Evolutionary conservation across 805 yeast species (phyloP).

Genomic region (Candida succiphila): DNA sequence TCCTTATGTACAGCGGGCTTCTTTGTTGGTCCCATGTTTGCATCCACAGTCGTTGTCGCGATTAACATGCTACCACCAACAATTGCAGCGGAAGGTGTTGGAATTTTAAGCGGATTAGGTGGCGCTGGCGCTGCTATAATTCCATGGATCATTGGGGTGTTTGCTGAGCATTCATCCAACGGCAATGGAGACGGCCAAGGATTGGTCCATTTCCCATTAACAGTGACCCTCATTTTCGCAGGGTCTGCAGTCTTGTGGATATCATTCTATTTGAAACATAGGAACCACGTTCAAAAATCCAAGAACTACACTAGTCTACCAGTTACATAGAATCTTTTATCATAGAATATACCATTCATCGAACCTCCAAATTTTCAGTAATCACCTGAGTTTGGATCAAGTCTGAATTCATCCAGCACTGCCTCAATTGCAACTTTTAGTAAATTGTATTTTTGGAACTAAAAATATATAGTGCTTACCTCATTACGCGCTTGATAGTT

Average conservation of each 20-base stretch:
- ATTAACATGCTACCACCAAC: conserved; percentile 51
- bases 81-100: conserved; percentile 57
- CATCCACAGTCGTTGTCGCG: conserved; percentile 60
- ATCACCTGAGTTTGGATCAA: too few species aligned
- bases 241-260: conserved; percentile 18
- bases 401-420: too few species aligned
- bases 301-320: too few species aligned
- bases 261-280: conserved; percentile 12
- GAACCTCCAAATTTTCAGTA: too few species aligned
- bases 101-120: conserved; percentile 69
- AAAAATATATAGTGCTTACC: too few species aligned
- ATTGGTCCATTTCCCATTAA: conserved; percentile 19
- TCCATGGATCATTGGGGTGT: conserved; percentile 54
- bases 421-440: too few species aligned
- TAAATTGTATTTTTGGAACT: too few species aligned
- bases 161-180: conserved; percentile 21
- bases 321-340: too few species aligned
- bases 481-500: too few species aligned
- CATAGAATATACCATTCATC: too few species aligned
- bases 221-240: conserved; percentile 12
- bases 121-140: conserved; percentile 76
- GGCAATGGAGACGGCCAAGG: conserved; percentile 19
- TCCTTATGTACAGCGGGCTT: conserved; percentile 33
- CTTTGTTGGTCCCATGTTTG: conserved; percentile 47
- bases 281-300: conserved; percentile 6